A percentile compares a stretch with the other conserved stretches of the same genome.
Evolutionary conservation across 202 grass and related monocot species (phyloP).

Genomic region (Panicum hallii): DNA sequence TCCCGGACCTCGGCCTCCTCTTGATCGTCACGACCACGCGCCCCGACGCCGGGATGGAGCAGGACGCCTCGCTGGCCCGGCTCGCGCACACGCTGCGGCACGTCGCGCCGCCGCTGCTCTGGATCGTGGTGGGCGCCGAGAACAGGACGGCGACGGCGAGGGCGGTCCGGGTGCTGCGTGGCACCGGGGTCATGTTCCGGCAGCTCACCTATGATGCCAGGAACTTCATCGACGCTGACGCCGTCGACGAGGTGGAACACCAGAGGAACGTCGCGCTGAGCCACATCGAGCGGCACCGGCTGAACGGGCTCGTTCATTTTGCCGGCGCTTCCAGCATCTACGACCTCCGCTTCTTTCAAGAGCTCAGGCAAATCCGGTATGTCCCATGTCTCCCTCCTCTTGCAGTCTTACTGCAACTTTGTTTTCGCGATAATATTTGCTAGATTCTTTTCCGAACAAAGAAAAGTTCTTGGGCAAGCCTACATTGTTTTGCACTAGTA

Average conservation of each 20-base stretch:
- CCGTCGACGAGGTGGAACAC: slow-evolving; percentile 36
- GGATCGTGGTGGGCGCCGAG: slow-evolving; percentile 62
- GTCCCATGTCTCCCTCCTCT: background rate
- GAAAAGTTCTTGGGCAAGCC: background rate
- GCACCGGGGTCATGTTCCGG: slow-evolving; percentile 64
- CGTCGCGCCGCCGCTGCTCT: slow-evolving; percentile 57
- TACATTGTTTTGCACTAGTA: background rate
- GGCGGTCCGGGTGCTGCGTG: slow-evolving; percentile 42
- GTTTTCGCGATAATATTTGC: background rate
- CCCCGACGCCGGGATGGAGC: slow-evolving; percentile 41
- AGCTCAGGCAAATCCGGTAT: slow-evolving; percentile 67
- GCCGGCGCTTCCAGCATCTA: slow-evolving; percentile 55
- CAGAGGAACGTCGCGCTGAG: slow-evolving; percentile 64
- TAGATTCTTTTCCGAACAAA: background rate
- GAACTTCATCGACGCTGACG: slow-evolving; percentile 43
- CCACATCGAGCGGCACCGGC: slow-evolving; percentile 65
- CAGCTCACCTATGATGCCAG: slow-evolving; percentile 61
- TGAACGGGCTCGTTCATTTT: slow-evolving; percentile 72
- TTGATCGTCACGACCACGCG: slow-evolving; percentile 67
- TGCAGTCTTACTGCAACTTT: background rate
- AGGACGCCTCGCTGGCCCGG: slow-evolving; percentile 50
- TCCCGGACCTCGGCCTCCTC: slow-evolving; percentile 24
- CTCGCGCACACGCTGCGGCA: slow-evolving; percentile 59
- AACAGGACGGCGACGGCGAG: slow-evolving; percentile 41
- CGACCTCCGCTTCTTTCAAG: slow-evolving; percentile 67